Base-by-base conservation (phyloP, 2,329 filamentous ascomycete species). In the Calonectria ilicicola region DNA sequence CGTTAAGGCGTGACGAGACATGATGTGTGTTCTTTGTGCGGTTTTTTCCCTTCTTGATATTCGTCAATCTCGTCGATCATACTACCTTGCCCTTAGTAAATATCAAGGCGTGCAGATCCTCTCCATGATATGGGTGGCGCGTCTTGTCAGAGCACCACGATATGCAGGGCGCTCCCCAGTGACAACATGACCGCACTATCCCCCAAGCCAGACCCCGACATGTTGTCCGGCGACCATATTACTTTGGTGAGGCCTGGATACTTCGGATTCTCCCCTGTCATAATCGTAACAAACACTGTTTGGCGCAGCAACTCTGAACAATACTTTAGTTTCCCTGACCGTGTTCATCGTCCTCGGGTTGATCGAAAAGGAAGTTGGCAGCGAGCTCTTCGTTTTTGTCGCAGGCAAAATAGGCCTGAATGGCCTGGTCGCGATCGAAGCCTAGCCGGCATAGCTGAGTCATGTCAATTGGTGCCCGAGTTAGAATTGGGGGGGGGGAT, bases 311-410 rank as follows among this genome's bases (percentile, higher is more conserved):
- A 38, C 44, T 49, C 69, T 44, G 53, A 42, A 40, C 40, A 71
- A 44, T 47, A 49, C 44, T 67, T 66, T 76, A 75, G 83, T 85
- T 88, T 80, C 87, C 86, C 73, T 85, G 82, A 12, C 84, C 81
- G 38, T 87, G 85, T 70, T 93, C 92, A 42, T 94, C 93, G 60
- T 98, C 96, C 74, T 98, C 95, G 12, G 96, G 96, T 86, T 98
- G 95, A 80, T 99, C 97, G 82, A 99, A 99, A 72, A 99, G 89
- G 85, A 98, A 98, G 86, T 99, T 99, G 76, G 97, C 97, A 0
- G 97, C 97, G 65, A 99, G 89, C 85, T 99, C 97, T 86, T 99
- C 97, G 84, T 99, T 98, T 91, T 98, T 99, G 86, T 99, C 97
- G 85, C 97, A 99, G 40, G 97, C 97, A 83, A 99, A 99, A 87